Base-by-base conservation (phyloP, 495 filamentous ascomycete species). In the Corynascus novoguineensis region DNA sequence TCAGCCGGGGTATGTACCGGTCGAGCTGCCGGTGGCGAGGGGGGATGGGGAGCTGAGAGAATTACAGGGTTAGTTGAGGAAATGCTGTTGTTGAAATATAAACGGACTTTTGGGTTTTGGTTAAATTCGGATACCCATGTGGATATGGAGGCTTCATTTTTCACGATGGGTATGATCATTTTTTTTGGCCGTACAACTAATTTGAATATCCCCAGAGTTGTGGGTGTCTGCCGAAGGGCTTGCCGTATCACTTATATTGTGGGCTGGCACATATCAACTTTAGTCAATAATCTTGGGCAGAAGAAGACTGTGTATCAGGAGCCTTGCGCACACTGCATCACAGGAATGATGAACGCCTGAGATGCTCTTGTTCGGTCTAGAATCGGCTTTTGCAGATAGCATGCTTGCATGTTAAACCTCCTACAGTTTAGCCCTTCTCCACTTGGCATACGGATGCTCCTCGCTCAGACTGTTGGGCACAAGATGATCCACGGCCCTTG, bases 401-500 rank as follows among this genome's bases (percentile, higher is more conserved):
- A n/a, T n/a, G n/a, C n/a, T n/a, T n/a, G n/a, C n/a, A n/a, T n/a
- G n/a, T n/a, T n/a, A n/a, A n/a, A n/a, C 10, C 22, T 46, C 46
- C 28, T 17, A 38, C 0, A 44, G 47, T 40, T 60, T 63, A n/a
- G 57, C 65, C 5, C 57, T 73, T 32, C 69, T 64, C 76, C 75
- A 79, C 51, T 73, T 74, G 0, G 86, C 83, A 65, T 86, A 89
- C 21, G 83, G 84, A 68, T 89, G 87, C 29, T 72, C 75, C 32
- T 77, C 78, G 11, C 34, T 45, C 4, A 50, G 17, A 15, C 71
- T 70, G 17, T 65, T 69, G 22, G 86, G 83, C 35, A 90, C 74
- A 24, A 89, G 67, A 62, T 85, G 81, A 61, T 92, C 87, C n/a
- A 90, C 74, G 55, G 81, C 84, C 7, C 73, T 72, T 7, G 88